phyloP scores from a whole-genome alignment of 2,329 filamentous ascomycete species.

The Lecanicillium sp. region DNA sequence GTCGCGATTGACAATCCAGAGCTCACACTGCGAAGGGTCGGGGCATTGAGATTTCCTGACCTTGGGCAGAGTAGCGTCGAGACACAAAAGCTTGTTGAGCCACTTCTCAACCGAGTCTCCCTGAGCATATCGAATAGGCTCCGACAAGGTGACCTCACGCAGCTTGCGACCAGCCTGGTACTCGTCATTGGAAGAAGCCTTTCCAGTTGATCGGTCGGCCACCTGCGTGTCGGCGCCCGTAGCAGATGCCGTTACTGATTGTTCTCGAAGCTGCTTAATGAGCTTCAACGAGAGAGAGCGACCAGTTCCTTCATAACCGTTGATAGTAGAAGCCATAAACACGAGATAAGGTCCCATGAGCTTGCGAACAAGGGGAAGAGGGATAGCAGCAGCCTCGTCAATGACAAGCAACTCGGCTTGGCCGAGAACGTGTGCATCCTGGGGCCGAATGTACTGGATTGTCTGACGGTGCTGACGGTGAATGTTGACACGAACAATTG shows the following conservation, averaged over 20 bases:
- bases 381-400: slow-evolving; percentile 95
- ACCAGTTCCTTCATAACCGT: slow-evolving; percentile 95
- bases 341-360: slow-evolving; percentile 94
- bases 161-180: slow-evolving; percentile 65
- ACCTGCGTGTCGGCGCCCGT: slow-evolving; percentile 54
- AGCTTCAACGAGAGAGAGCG: slow-evolving; percentile 91
- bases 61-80: slow-evolving; percentile 83
- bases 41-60: slow-evolving; percentile 78
- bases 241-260: slow-evolving; percentile 62
- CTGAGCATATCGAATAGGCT: slow-evolving; percentile 89
- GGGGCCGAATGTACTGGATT: slow-evolving; percentile 95
- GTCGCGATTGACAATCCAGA: slow-evolving; percentile 91
- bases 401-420: slow-evolving; percentile 95
- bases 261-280: slow-evolving; percentile 92
- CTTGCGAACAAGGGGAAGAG: slow-evolving; percentile 83
- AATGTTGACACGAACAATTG: slow-evolving; percentile 93
- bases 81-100: slow-evolving; percentile 87
- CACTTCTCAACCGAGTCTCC: slow-evolving; percentile 92
- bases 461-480: slow-evolving; percentile 93
- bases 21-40: slow-evolving; percentile 83
- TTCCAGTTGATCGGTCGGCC: slow-evolving; percentile 72
- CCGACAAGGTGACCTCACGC: slow-evolving; percentile 83
- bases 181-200: slow-evolving; percentile 55
- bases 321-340: slow-evolving; percentile 99
- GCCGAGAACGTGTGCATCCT: slow-evolving; percentile 89